Percentiles rank a stretch among this genome's conserved stretches.
phyloP scores from a whole-genome alignment of 2,329 filamentous ascomycete species.

The Sordariomycetes sp. region DNA sequence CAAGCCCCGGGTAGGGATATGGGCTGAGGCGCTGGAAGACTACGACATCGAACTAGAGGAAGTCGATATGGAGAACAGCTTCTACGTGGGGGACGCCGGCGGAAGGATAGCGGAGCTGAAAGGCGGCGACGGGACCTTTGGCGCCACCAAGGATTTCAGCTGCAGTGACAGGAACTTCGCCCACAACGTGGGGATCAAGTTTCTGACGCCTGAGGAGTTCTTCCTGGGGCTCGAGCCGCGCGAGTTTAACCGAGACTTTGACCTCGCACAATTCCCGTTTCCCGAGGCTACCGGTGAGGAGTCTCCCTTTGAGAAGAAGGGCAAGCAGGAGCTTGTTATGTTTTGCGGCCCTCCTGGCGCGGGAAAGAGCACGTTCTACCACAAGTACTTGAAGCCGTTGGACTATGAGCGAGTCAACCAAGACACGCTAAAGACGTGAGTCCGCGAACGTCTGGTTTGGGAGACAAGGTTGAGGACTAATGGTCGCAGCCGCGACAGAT shows the following conservation, averaged over 20 bases:
- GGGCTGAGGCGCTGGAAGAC: constrained; percentile 53
- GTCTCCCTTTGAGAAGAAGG: constrained; percentile 46
- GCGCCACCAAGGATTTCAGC: constrained; percentile 45
- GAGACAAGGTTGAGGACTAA: constrained; percentile 8
- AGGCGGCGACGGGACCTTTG: constrained; percentile 31
- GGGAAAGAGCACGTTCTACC: constrained; percentile 89
- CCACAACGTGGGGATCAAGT: constrained; percentile 69
- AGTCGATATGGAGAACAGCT: constrained; percentile 59
- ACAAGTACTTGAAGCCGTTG: constrained; percentile 63
- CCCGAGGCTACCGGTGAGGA: constrained; percentile 4
- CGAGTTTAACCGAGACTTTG: constrained; percentile 60
- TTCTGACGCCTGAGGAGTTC: constrained; percentile 84
- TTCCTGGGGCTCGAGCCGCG: constrained; percentile 61
- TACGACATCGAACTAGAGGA: constrained; percentile 43
- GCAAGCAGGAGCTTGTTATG: constrained; percentile 64
- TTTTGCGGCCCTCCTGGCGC: constrained; percentile 84
- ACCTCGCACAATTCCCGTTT: constrained; percentile 48
- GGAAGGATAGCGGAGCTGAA: constrained; percentile 38
- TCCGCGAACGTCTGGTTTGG: constrained; percentile 9
- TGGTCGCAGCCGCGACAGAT: constrained; percentile 41
- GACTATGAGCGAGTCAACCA: constrained; percentile 85
- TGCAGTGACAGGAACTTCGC: constrained; percentile 72
- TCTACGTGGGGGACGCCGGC: constrained; percentile 86
- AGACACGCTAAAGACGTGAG: constrained; percentile 64
- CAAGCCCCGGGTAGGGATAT: constrained; percentile 87